phyloP scores from a whole-genome alignment of 1,139 yeast genomes.

The Candida glucosophila region DNA sequence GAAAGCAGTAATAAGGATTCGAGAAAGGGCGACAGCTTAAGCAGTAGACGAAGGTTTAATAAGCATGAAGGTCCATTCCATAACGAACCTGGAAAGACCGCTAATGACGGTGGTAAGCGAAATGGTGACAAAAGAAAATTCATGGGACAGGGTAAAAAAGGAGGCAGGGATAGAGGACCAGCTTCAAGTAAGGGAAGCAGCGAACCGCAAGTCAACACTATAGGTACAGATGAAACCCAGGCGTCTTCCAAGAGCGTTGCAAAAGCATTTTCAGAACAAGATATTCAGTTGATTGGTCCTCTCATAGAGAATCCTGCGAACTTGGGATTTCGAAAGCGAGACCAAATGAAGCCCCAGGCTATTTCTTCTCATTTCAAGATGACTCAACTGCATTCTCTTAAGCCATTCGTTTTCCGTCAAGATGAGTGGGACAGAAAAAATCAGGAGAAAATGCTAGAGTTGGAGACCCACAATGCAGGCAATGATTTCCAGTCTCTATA shows the following conservation, averaged over 20 bases:
- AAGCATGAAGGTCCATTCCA: constrained; percentile 6
- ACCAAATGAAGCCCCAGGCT: no score
- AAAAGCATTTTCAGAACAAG: no score
- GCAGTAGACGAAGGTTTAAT: constrained; percentile 4
- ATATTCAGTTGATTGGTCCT: no score
- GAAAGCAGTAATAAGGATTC: constrained; percentile 11
- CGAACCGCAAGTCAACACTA: no score
- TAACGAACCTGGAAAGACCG: no score
- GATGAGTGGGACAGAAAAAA: constrained; percentile 35
- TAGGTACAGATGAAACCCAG: no score
- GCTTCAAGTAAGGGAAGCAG: no score
- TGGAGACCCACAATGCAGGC: constrained; percentile 26
- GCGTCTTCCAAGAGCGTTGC: no score
- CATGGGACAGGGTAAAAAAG: constrained; percentile 2
- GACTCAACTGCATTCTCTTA: no score
- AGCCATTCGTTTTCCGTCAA: constrained; percentile 25
- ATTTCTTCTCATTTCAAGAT: no score
- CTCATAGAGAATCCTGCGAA: constrained; percentile 18
- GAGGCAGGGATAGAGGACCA: no score
- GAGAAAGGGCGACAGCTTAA: constrained; percentile 10
- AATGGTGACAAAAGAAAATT: constrained; percentile 2
- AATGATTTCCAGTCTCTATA: constrained; percentile 36
- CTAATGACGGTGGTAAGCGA: constrained; percentile 3
- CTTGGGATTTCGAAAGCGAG: constrained; percentile 19
- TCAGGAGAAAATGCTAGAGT: constrained; percentile 28